Base-by-base conservation (phyloP, 1,284 basidiomycete species). In the Trichosporon coremiiforme region DNA sequence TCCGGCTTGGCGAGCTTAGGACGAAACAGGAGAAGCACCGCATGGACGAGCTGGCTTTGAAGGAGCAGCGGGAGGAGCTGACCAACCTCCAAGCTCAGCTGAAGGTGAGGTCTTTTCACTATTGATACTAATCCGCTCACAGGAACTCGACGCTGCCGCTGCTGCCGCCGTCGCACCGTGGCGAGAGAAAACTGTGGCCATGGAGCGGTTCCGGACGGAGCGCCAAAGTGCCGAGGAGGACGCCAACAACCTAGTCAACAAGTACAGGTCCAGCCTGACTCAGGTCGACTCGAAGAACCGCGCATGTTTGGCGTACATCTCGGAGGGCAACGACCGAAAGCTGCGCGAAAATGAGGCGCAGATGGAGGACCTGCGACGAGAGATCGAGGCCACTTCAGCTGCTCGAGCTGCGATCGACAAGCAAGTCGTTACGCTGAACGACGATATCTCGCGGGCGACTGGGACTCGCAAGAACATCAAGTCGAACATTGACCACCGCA, bases 401-500 rank as follows among this genome's bases (percentile, higher is more conserved):
- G 80, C 79, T 2, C 73, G 79, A 12, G 86, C 88, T 53, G 85
- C 87, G n/a, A 86, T 88, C 63, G 88, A 90, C 75, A 79, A 78
- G 4, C 85, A 88, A 62, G 88, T 93, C 68, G 38, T 74, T 6
- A 60, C 67, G 1, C 71, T 85, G 1, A 73, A 79, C 9, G 83
- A 85, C 53, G 87, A 90, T 65, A 83, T 90, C 7, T 85, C 78
- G 1, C 72, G 90, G 74, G 88, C 91, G 66, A 89, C 89, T 65
- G 87, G 89, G 50, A 87, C 87, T 15, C 83, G 89, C 65, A 87
- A 88, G 20, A 95, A 92, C 80, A 86, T 98, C 73, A 89, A 90
- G 71, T 91, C 94, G 80, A 99, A 98, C 79, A 85, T 95, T 60
- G 89, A 91, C 9, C 89, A 92, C 72, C 87, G 94, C 66, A 88